phyloP scores from a whole-genome alignment of 257 asterid species.

The Leptodermis oblonga region DNA sequence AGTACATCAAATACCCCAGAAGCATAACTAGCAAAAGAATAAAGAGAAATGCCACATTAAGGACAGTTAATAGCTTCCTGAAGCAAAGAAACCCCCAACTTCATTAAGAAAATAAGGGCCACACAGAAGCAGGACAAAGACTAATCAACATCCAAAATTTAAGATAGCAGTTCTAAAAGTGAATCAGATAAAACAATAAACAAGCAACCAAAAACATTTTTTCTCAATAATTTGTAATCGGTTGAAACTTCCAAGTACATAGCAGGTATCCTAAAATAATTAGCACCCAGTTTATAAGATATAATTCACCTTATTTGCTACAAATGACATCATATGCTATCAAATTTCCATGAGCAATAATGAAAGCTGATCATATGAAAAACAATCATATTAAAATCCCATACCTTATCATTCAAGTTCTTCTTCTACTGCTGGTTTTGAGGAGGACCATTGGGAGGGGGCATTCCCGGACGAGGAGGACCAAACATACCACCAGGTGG shows the following conservation, averaged over 20 bases:
- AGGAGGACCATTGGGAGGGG: conserved; percentile 55
- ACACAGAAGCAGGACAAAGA: not conserved
- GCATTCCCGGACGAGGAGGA: conserved; percentile 94
- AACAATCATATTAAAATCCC: not conserved
- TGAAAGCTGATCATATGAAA: not conserved
- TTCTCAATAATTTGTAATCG: not conserved
- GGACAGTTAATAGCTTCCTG: not conserved
- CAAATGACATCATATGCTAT: not conserved
- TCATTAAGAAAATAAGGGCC: not conserved
- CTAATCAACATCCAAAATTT: not conserved
- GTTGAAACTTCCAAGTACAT: not conserved
- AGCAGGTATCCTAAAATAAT: not conserved
- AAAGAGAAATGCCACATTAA: not conserved
- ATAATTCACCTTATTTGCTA: not conserved
- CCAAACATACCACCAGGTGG: conserved; percentile 61
- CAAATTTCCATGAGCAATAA: not conserved
- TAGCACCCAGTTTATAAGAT: not conserved
- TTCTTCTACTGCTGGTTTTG: conserved; percentile 62
- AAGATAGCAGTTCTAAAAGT: not conserved
- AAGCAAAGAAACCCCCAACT: not conserved
- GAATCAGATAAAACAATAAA: not conserved
- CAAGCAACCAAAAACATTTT: not conserved
- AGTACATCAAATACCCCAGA: not conserved
- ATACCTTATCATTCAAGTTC: conserved; percentile 8
- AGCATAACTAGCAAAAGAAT: not conserved